These are phyloP conservation scores for Luffa acutangula DNA, from an alignment of 306 rosid genomes.

Conservation along the genomic window DNA sequence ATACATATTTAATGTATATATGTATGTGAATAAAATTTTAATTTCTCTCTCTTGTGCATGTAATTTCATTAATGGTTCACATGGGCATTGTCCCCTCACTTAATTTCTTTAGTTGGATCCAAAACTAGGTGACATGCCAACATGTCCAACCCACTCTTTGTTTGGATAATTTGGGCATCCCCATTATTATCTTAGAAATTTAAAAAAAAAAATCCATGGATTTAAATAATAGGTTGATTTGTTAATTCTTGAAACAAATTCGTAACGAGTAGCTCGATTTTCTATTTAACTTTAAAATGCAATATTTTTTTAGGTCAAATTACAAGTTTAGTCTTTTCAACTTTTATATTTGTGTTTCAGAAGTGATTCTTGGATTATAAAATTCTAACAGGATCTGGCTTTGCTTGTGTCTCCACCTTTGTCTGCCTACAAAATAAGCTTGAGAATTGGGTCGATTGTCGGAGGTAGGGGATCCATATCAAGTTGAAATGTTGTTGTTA, in stretches of 20 bases:
- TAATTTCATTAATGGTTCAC: neutral
- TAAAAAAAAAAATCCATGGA: neutral
- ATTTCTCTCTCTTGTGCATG: neutral
- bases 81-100: neutral
- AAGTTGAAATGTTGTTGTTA: neutral
- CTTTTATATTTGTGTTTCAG: too few relatives aligned
- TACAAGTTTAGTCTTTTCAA: too few relatives aligned
- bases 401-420: too few relatives aligned
- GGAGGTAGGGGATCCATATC: neutral
- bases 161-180: neutral
- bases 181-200: neutral
- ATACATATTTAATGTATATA: neutral
- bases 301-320: too few relatives aligned
- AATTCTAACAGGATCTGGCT: too few relatives aligned
- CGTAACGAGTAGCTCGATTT: neutral
- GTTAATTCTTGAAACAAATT: neutral
- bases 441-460: neutral
- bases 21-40: neutral
- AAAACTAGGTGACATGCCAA: constrained; percentile 9
- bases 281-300: neutral
- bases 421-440: neutral
- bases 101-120: neutral
- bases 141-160: constrained; percentile 9
- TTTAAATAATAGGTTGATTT: neutral
- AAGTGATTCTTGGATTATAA: too few relatives aligned